These are phyloP conservation scores for Yamadazyma dushanensis DNA, from an alignment of 1,139 yeast genomes.

Conservation along the genomic window DNA sequence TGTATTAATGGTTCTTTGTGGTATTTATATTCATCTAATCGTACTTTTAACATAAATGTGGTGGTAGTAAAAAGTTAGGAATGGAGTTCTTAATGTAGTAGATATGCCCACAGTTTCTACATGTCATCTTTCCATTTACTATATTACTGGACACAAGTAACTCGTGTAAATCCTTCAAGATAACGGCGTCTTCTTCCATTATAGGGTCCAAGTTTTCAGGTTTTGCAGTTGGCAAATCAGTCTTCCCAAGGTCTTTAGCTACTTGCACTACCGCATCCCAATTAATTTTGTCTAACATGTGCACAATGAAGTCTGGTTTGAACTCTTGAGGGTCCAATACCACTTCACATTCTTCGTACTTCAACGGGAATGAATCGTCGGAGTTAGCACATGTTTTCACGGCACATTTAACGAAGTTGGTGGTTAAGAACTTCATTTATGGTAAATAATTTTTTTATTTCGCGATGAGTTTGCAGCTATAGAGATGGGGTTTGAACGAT, in stretches of 20 bases:
- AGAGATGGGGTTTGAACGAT: background rate
- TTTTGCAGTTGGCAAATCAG: constrained; percentile 58
- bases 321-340: constrained; percentile 80
- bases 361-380: constrained; percentile 77
- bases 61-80: constrained; percentile 92
- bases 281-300: constrained; percentile 79
- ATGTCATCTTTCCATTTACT: constrained; percentile 83
- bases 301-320: constrained; percentile 76
- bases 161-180: constrained; percentile 74
- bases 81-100: constrained; percentile 90
- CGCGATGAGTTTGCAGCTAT: constrained; percentile 10
- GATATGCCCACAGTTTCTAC: constrained; percentile 82
- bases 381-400: constrained; percentile 77
- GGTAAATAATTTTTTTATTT: background rate
- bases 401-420: constrained; percentile 94
- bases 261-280: constrained; percentile 84
- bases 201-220: constrained; percentile 58
- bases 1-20: too few species aligned
- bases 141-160: constrained; percentile 84
- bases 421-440: constrained; percentile 84
- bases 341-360: constrained; percentile 69
- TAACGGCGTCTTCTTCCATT: constrained; percentile 58
- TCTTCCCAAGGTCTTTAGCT: constrained; percentile 74
- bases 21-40: constrained; percentile 1
- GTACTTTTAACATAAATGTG: constrained; percentile 55